Conservation (phyloP, 176 grass and related monocot species). For the Areca catechu region DNA sequence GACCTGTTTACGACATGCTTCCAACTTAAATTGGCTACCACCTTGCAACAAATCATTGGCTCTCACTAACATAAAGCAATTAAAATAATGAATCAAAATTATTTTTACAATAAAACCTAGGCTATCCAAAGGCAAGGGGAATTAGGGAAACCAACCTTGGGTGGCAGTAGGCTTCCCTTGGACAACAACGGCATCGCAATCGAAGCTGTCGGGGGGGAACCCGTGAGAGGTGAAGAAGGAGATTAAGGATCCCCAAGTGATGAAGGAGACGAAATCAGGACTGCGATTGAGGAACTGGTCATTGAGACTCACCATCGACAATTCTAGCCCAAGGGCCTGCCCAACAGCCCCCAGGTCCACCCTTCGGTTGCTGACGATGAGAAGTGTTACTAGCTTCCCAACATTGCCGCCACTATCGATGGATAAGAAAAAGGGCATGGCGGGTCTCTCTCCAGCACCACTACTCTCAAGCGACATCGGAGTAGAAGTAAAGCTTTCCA, state of each 20-base stretch:
- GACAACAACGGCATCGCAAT: slow-evolving; percentile 28
- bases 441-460: background rate
- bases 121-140: background rate
- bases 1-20: too few species aligned
- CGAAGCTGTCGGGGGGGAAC: slow-evolving; percentile 29
- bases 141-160: slow-evolving; percentile 23
- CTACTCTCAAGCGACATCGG: background rate
- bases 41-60: too few species aligned
- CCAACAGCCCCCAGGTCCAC: slow-evolving; percentile 45
- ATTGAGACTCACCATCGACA: slow-evolving; percentile 46
- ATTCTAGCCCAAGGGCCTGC: slow-evolving; percentile 39
- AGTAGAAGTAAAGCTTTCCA: background rate
- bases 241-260: slow-evolving; percentile 47
- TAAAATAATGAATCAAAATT: too few species aligned
- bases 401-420: background rate
- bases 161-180: slow-evolving; percentile 22
- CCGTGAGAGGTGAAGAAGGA: slow-evolving; percentile 45
- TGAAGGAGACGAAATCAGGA: slow-evolving; percentile 19
- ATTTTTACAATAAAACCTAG: background rate
- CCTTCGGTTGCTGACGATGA: slow-evolving; percentile 16
- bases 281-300: slow-evolving; percentile 55
- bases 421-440: slow-evolving; percentile 7
- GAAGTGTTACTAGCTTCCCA: background rate
- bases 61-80: too few species aligned
- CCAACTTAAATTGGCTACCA: too few species aligned